Evolutionary conservation across 176 grass and related monocot species (phyloP).

Genomic region (Musa schizocarpa): DNA sequence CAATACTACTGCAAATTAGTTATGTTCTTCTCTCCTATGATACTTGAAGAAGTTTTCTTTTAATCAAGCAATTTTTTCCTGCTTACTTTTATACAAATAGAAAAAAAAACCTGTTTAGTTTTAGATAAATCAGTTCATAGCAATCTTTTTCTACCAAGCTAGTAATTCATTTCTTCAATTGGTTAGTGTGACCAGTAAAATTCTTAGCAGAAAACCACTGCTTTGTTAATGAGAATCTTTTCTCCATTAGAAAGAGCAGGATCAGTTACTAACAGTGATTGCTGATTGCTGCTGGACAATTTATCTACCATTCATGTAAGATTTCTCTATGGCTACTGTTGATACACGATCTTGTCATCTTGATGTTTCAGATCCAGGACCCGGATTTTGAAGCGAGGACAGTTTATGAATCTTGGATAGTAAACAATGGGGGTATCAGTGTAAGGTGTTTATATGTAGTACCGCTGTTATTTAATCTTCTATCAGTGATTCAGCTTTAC

Average conservation of each 20-base stretch:
- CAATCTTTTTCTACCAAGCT: background rate
- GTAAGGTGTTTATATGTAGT: conserved; percentile 42
- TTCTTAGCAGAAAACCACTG: background rate
- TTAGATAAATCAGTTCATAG: background rate
- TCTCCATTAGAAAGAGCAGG: background rate
- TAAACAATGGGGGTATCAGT: conserved; percentile 39
- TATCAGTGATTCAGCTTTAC: background rate
- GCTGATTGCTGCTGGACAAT: background rate
- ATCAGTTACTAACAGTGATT: background rate
- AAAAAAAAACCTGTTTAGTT: background rate
- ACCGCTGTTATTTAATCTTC: too few species aligned
- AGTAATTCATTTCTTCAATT: background rate
- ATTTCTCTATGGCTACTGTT: background rate
- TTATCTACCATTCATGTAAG: background rate
- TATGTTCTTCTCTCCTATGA: background rate
- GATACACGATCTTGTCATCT: conserved; percentile 1
- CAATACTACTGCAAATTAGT: background rate
- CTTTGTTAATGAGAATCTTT: background rate
- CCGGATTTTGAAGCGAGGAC: conserved; percentile 57
- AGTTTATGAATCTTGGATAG: conserved; percentile 68
- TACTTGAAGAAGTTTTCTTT: background rate
- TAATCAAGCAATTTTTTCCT: background rate
- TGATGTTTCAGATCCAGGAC: conserved; percentile 63
- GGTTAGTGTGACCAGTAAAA: background rate
- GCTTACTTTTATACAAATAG: background rate